Conservation (phyloP, 805 yeast species). For the Wickerhamiella brachini region DNA sequence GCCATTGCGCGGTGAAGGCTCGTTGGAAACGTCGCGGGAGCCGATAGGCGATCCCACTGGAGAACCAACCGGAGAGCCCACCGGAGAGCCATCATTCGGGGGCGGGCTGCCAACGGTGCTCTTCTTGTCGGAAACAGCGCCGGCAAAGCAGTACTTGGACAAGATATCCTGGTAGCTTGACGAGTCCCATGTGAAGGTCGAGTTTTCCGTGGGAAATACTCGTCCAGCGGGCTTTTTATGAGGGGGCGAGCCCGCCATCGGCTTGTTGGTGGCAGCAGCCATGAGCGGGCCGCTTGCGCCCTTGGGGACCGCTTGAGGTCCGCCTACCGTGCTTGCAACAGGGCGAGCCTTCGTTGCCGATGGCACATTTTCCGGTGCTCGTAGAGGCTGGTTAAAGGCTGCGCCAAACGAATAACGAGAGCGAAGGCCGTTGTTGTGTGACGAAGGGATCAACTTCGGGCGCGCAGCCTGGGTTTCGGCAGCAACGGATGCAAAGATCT, state of each 20-base stretch:
- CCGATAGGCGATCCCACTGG: not conserved
- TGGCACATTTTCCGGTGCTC: not conserved
- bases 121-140: not conserved
- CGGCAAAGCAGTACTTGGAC: slow-evolving; percentile 27
- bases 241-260: not conserved
- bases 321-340: not conserved
- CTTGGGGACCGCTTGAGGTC: not conserved
- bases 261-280: not conserved
- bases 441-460: slow-evolving; percentile 1
- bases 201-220: not conserved
- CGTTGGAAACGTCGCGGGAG: not conserved
- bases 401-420: slow-evolving; percentile 22
- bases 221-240: not conserved
- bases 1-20: not conserved
- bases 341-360: not conserved
- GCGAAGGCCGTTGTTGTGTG: slow-evolving; percentile 9
- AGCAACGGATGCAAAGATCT: slow-evolving; percentile 3
- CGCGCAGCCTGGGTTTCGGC: slow-evolving; percentile 1
- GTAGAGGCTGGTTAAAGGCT: slow-evolving; percentile 13
- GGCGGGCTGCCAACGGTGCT: not conserved
- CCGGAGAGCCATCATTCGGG: not conserved
- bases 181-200: slow-evolving; percentile 20
- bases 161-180: slow-evolving; percentile 26
- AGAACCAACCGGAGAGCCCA: not conserved
- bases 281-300: not conserved